A percentile compares a stretch with the other conserved stretches of the same genome.
phyloP scores from a whole-genome alignment of 257 asterid species.

The Hygrophila difformis region DNA sequence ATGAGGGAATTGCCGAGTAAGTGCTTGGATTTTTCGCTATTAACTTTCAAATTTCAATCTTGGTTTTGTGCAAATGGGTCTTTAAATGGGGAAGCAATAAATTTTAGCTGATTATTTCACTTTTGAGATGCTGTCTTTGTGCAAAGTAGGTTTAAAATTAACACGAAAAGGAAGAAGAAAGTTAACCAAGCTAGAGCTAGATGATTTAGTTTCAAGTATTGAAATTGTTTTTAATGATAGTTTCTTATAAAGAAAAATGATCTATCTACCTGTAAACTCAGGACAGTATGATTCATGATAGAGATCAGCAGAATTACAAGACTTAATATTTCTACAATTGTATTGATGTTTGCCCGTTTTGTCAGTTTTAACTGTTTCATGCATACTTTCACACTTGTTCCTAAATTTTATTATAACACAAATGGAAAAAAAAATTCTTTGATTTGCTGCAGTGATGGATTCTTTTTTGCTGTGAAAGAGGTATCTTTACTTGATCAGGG shows the following conservation, averaged over 20 bases:
- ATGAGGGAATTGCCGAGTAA: conserved; percentile 86
- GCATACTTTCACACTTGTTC: neutral
- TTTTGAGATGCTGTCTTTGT: neutral
- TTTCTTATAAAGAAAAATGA: too few relatives aligned
- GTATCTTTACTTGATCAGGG: conserved; percentile 92
- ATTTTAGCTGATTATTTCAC: neutral
- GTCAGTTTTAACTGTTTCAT: neutral
- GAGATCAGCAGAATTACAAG: too few relatives aligned
- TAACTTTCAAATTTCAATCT: neutral
- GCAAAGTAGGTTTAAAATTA: neutral
- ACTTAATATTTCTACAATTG: neutral
- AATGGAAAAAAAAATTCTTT: too few relatives aligned
- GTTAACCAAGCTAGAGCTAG: too few relatives aligned
- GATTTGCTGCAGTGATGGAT: conserved; percentile 66
- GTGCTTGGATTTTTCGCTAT: conserved; percentile 13
- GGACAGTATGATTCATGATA: neutral
- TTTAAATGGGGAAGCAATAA: neutral
- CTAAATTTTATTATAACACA: too few relatives aligned
- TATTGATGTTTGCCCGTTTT: neutral
- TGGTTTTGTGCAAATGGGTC: too few relatives aligned
- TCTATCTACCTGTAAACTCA: neutral
- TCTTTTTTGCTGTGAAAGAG: conserved; percentile 91
- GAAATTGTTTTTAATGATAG: too few relatives aligned
- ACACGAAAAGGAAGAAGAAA: too few relatives aligned
- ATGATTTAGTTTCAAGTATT: too few relatives aligned